Percentiles rank a stretch among this genome's conserved stretches.
Evolutionary conservation across 768 basidiomycete genomes (phyloP).

Genomic region (Suillus hirtellus): DNA sequence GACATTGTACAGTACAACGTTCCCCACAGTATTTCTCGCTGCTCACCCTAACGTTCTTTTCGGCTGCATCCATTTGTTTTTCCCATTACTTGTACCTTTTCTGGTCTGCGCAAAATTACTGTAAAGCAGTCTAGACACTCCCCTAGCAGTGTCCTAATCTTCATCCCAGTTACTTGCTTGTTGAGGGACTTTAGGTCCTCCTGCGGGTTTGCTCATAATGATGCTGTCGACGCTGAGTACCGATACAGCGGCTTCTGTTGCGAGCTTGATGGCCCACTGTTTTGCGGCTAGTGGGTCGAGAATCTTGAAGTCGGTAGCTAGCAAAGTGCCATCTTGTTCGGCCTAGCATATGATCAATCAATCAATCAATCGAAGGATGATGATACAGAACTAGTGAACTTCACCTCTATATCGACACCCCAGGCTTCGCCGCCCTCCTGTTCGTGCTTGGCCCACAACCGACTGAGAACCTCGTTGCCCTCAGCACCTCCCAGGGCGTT

Average conservation of each 20-base stretch:
- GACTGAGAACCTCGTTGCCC: constrained; percentile 89
- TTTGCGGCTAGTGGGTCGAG: constrained; percentile 89
- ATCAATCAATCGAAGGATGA: constrained; percentile 2
- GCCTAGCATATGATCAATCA: constrained; percentile 42
- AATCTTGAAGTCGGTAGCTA: constrained; percentile 63
- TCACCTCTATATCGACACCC: constrained; percentile 90
- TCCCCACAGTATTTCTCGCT: not conserved
- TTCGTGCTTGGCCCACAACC: constrained; percentile 89
- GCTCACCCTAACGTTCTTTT: constrained; percentile 5
- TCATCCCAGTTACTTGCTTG: constrained; percentile 88
- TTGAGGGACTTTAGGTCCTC: constrained; percentile 56
- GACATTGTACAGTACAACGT: constrained; percentile 31
- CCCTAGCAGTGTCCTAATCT: constrained; percentile 40
- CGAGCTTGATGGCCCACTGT: constrained; percentile 87
- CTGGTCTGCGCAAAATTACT: constrained; percentile 25
- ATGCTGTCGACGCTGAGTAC: constrained; percentile 96
- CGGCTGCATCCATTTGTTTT: constrained; percentile 13
- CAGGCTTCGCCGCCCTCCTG: constrained; percentile 68
- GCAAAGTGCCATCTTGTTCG: constrained; percentile 77
- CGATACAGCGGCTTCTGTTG: constrained; percentile 86
- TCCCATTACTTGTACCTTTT: constrained; percentile 22
- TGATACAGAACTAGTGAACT: not conserved
- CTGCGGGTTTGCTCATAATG: constrained; percentile 84
- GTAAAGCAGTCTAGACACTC: constrained; percentile 25
- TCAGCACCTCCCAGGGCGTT: constrained; percentile 91